phyloP scores from a whole-genome alignment of 139 green algal species.

The Volvox africanus region DNA sequence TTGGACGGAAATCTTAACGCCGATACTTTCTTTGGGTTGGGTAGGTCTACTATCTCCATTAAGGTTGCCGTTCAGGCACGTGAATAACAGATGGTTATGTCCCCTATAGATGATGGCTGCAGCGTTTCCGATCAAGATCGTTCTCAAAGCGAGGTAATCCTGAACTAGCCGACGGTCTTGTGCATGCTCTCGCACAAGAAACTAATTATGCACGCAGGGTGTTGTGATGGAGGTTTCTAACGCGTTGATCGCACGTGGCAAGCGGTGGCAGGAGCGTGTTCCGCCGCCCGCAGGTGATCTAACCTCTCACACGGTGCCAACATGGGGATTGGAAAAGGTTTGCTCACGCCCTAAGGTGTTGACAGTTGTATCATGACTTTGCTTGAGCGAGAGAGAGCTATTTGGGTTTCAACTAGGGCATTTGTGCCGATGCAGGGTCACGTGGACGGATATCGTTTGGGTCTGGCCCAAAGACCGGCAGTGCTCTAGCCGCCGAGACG shows the following conservation, averaged over 20 bases:
- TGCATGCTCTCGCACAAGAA: too few relatives aligned
- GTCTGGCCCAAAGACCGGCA: too few relatives aligned
- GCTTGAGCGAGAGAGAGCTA: too few relatives aligned
- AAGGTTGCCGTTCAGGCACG: not conserved
- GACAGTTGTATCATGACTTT: too few relatives aligned
- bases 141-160: not conserved
- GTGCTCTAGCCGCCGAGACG: not conserved
- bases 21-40: not conserved
- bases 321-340: not conserved
- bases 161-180: not conserved
- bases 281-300: not conserved
- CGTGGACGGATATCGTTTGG: not conserved
- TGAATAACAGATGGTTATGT: not conserved
- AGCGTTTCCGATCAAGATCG: conserved; percentile 37
- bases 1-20: not conserved
- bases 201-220: not conserved
- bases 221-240: not conserved
- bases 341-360: too few relatives aligned
- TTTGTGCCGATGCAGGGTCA: not conserved
- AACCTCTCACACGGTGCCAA: too few relatives aligned
- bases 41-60: not conserved
- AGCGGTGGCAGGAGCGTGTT: conserved; percentile 8
- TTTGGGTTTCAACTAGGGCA: not conserved
- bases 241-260: conserved; percentile 9
- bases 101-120: conserved; percentile 10